These are phyloP conservation scores for Vigna nakashimae DNA, from an alignment of 306 rosid genomes.

Conservation along the genomic window DNA sequence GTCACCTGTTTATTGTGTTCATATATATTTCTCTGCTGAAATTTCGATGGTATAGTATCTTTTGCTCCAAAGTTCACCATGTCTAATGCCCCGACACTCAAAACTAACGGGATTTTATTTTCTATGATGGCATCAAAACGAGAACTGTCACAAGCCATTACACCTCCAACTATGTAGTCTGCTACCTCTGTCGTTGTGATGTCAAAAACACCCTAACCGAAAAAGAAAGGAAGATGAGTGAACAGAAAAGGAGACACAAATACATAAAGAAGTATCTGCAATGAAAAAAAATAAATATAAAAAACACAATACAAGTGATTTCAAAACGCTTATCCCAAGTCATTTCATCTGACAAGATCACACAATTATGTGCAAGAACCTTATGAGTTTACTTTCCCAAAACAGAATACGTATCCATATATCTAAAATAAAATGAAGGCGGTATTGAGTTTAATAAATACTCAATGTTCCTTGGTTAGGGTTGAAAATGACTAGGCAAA, in stretches of 20 bases:
- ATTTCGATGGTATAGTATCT: conserved; percentile 73
- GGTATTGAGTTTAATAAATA: conserved; percentile 10
- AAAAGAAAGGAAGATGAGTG: conserved; percentile 23
- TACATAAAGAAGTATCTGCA: conserved; percentile 29
- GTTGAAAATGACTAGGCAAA: neutral
- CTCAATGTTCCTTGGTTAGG: neutral
- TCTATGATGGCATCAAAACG: conserved; percentile 82
- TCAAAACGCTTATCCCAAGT: conserved; percentile 21
- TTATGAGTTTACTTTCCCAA: conserved; percentile 13
- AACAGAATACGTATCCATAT: neutral
- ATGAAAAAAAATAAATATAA: conserved; percentile 2
- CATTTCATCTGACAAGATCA: conserved; percentile 22
- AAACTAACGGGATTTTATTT: conserved; percentile 74
- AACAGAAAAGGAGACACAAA: conserved; percentile 29
- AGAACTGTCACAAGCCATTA: conserved; percentile 85
- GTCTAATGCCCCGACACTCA: conserved; percentile 91
- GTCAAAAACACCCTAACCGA: conserved; percentile 77
- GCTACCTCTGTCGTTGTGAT: conserved; percentile 95
- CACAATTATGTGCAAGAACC: conserved; percentile 16
- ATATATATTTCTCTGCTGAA: conserved; percentile 71
- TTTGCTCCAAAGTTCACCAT: conserved; percentile 90
- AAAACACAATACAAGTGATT: neutral
- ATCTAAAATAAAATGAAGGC: conserved; percentile 1
- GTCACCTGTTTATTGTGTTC: conserved; percentile 91
- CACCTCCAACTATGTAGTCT: conserved; percentile 82